These are phyloP conservation scores for Tetradesmus lagerheimii DNA, from an alignment of 139 green algal species.

Conservation along the genomic window DNA sequence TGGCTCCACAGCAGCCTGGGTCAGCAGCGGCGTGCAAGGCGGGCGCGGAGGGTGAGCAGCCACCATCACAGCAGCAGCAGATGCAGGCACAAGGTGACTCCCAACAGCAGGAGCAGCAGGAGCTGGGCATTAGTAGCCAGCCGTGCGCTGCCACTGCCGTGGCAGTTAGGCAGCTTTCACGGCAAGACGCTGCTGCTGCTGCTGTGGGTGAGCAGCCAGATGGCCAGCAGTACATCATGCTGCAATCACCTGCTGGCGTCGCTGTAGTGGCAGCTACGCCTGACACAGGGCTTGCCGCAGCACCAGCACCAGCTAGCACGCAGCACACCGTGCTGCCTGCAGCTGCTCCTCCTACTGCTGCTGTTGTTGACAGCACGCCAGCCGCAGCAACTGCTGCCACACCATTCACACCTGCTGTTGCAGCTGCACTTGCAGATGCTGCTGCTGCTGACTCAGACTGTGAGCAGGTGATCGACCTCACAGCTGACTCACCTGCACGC, in stretches of 20 bases:
- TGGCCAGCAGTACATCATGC: neutral
- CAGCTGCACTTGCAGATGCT: neutral
- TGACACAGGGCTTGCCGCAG: neutral
- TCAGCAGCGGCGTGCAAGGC: neutral
- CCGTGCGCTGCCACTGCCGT: neutral
- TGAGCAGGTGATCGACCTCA: slow-evolving; percentile 14
- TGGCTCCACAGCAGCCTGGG: neutral
- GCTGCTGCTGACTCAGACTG: neutral
- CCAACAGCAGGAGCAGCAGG: neutral
- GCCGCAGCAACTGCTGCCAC: slow-evolving; percentile 4
- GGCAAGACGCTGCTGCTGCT: slow-evolving; percentile 4
- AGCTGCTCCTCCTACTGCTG: neutral
- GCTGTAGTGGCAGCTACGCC: neutral
- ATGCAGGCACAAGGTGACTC: neutral
- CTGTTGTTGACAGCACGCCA: neutral
- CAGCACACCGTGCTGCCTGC: neutral
- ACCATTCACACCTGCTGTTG: neutral
- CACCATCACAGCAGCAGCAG: neutral
- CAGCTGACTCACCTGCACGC: slow-evolving; percentile 19
- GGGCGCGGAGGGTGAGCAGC: neutral
- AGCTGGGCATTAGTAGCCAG: neutral
- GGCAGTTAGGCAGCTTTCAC: neutral
- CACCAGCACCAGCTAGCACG: neutral
- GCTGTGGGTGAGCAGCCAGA: neutral
- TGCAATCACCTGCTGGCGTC: neutral